phyloP scores from a whole-genome alignment of 2,329 filamentous ascomycete genomes.

The Aspergillus ochraceoroseus region DNA sequence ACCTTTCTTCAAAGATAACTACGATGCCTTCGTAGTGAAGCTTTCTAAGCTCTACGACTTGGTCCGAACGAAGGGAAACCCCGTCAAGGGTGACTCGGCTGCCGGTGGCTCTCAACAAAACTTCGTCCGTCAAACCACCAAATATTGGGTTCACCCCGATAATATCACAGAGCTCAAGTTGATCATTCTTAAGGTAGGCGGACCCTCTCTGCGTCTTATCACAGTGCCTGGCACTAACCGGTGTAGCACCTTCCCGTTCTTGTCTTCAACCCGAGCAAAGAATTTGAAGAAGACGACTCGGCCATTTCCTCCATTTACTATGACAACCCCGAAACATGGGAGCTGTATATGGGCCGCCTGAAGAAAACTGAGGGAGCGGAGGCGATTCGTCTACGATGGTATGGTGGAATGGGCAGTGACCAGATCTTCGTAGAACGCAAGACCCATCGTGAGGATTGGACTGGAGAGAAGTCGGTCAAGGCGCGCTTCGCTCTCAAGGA shows the following conservation, averaged over 20 bases:
- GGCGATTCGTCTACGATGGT: slow-evolving; percentile 93
- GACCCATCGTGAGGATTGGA: slow-evolving; percentile 98
- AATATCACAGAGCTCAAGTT: slow-evolving; percentile 98
- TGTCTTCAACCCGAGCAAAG: slow-evolving; percentile 95
- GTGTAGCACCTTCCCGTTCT: slow-evolving; percentile 78
- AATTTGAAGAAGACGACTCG: slow-evolving; percentile 83
- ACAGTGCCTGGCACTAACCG: slow-evolving; percentile 1
- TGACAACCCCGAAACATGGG: slow-evolving; percentile 90
- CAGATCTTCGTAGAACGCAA: slow-evolving; percentile 97
- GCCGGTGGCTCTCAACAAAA: slow-evolving; percentile 90
- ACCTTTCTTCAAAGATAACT: slow-evolving; percentile 98
- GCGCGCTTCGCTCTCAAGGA: slow-evolving; percentile 92
- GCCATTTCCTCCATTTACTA: slow-evolving; percentile 99
- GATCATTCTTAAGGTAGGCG: slow-evolving; percentile 74
- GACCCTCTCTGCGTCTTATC: not conserved
- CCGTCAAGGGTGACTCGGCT: slow-evolving; percentile 82
- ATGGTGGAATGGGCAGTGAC: slow-evolving; percentile 91
- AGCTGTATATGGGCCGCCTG: slow-evolving; percentile 85
- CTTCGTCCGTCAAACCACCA: slow-evolving; percentile 95
- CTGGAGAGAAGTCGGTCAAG: slow-evolving; percentile 97
- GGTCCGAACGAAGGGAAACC: slow-evolving; percentile 87
- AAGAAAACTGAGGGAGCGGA: slow-evolving; percentile 98
- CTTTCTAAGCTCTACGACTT: slow-evolving; percentile 93
- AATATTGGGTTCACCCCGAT: slow-evolving; percentile 98
- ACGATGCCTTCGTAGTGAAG: slow-evolving; percentile 91